phyloP scores from a whole-genome alignment of 1,284 basidiomycete genomes.

The Neolentinus lepideus region DNA sequence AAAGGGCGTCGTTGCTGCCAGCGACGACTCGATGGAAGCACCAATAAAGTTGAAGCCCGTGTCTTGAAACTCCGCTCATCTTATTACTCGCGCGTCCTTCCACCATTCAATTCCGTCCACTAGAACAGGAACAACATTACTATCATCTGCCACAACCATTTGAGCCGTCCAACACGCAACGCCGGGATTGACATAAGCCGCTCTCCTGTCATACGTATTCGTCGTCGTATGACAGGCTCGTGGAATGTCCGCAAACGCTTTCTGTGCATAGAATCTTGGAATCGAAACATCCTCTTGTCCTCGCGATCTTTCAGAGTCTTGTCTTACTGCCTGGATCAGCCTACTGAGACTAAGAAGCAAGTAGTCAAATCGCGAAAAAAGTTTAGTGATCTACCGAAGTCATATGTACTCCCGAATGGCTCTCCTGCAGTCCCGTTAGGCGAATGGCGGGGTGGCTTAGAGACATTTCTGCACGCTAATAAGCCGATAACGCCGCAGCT shows the following conservation, averaged over 20 bases:
- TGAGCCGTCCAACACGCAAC: neutral
- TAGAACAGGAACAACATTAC: neutral
- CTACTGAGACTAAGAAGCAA: conserved; percentile 27
- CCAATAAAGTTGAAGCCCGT: neutral
- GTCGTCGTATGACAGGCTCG: neutral
- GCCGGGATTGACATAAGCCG: neutral
- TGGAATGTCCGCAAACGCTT: neutral
- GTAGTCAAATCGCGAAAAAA: conserved; percentile 26
- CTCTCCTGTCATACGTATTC: neutral
- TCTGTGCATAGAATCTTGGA: neutral
- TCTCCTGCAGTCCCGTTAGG: conserved; percentile 18
- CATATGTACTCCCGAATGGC: conserved; percentile 33
- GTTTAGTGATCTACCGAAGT: conserved; percentile 48
- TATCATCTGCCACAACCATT: neutral
- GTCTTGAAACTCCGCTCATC: conserved; percentile 4
- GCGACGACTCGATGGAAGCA: conserved; percentile 1
- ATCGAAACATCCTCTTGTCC: neutral
- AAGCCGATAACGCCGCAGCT: neutral
- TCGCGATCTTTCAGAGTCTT: neutral
- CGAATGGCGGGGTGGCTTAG: neutral
- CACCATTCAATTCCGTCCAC: neutral
- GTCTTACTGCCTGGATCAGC: neutral
- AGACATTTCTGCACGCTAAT: neutral
- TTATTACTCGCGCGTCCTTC: neutral
- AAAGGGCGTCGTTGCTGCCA: neutral